Base-by-base conservation (phyloP, 257 asterid species). In the Primulina tabacum region DNA sequence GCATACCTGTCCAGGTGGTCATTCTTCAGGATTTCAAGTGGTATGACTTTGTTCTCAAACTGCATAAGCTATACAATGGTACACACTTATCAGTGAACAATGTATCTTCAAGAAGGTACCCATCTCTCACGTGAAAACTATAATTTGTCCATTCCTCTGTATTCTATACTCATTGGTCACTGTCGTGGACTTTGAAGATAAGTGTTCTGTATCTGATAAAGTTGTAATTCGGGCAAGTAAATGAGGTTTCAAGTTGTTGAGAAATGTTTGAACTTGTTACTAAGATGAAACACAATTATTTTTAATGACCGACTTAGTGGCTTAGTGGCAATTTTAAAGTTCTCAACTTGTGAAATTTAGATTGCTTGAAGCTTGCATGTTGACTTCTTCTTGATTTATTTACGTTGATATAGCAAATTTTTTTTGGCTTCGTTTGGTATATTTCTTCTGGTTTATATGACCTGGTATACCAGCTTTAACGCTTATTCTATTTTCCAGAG, bases 1-100 rank as follows among this genome's bases (percentile, higher is more conserved):
- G 52, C 57, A 4, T 62, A 56, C 47, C 78, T 75, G 29, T 17
- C 78, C 85, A 89, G 96, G 88, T 88, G 75, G 89, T 92, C 47
- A 78, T 77, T 77, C 98, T 92, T 82, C 94, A 83, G 84, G 88
- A 87, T 70, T 92, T 89, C 79, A 92, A 88, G 76, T 92, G 92
- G 98, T 80, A 86, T 55, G 95, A 92, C 76, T 89, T 92, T 76
- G 66, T 92, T 82, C 77, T 92, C 74, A 80, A 92, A 60, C 58
- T 88, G 77, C 95, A 88, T 79, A 89, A 85, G 85, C 87, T 92
- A 71, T 89, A 89, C 78, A 79, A 79, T 16, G 98, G 98, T 69
- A 86, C 96, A 73, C 98, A 89, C 87, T 73, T 92, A 57, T 83
- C 90, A 17, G 95, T 87, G 82, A 82, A 77, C 75, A 89, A 92